A percentile compares a stretch with the other conserved stretches of the same genome.
Conservation (phyloP, 2,329 filamentous ascomycete species). For the Juglanconis juglandina region DNA sequence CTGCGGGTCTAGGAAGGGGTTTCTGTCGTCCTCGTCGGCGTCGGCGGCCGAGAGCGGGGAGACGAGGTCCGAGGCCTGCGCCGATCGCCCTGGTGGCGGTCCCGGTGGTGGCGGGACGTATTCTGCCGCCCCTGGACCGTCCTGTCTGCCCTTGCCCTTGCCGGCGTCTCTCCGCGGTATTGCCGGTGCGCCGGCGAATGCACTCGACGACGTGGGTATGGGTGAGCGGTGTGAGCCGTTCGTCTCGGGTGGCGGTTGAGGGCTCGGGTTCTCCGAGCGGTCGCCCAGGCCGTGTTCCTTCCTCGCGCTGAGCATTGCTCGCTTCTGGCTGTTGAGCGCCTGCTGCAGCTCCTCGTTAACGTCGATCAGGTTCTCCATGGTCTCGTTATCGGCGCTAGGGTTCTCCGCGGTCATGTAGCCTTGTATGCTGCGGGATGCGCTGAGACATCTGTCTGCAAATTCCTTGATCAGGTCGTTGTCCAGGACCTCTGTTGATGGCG, state of each 20-base stretch:
- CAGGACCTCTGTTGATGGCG: slow-evolving; percentile 70
- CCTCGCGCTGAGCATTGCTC: slow-evolving; percentile 65
- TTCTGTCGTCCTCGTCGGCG: slow-evolving; percentile 16
- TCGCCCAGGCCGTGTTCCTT: slow-evolving; percentile 48
- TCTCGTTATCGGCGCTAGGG: slow-evolving; percentile 85
- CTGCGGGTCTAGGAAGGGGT: slow-evolving; percentile 25
- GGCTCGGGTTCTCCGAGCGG: slow-evolving; percentile 27
- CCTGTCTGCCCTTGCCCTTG: slow-evolving; percentile 27
- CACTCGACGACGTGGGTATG: slow-evolving; percentile 3
- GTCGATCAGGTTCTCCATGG: slow-evolving; percentile 88
- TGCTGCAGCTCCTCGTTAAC: slow-evolving; percentile 88
- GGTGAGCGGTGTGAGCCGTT: slow-evolving; percentile 19
- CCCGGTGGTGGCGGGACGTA: slow-evolving; percentile 12
- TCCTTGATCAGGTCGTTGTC: slow-evolving; percentile 87
- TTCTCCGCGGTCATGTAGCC: slow-evolving; percentile 77
- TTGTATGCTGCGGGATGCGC: slow-evolving; percentile 78
- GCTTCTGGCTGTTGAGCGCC: slow-evolving; percentile 79
- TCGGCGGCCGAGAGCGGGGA: slow-evolving; percentile 21
- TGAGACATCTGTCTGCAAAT: slow-evolving; percentile 81
- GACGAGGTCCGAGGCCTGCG: not conserved
- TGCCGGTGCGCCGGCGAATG: slow-evolving; percentile 12
- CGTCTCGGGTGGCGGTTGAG: slow-evolving; percentile 20
- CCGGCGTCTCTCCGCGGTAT: slow-evolving; percentile 15
- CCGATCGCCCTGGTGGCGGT: not conserved
- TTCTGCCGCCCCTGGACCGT: slow-evolving; percentile 3